These are phyloP conservation scores for Ilyonectria robusta DNA, from an alignment of 2,329 filamentous ascomycete genomes.

Conservation along the genomic window DNA sequence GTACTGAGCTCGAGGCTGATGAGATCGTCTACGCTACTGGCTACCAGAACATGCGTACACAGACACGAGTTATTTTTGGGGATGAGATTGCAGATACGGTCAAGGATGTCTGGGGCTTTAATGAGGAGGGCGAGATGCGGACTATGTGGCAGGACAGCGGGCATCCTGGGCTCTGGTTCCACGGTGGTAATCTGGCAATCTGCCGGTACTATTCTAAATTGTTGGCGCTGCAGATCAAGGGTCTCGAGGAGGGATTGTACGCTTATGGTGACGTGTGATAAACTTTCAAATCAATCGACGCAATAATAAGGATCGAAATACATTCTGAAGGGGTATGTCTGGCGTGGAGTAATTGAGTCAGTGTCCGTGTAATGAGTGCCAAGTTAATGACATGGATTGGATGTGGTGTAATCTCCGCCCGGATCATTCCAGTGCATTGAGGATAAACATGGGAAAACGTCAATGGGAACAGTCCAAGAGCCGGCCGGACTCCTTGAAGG, in stretches of 20 bases:
- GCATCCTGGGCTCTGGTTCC: slow-evolving; percentile 76
- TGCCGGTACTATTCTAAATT: slow-evolving; percentile 73
- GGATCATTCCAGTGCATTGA: too few species aligned
- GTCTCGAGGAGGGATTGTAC: slow-evolving; percentile 54
- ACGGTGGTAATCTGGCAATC: slow-evolving; percentile 74
- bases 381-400: too few species aligned
- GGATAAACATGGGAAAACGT: too few species aligned
- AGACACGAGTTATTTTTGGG: slow-evolving; percentile 73
- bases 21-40: slow-evolving; percentile 75
- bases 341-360: too few species aligned
- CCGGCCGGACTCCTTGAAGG: too few species aligned
- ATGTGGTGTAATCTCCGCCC: too few species aligned
- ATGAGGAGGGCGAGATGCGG: slow-evolving; percentile 68
- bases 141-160: slow-evolving; percentile 72
- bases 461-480: too few species aligned
- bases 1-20: slow-evolving; percentile 69
- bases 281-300: too few species aligned
- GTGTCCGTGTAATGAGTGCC: too few species aligned
- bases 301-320: too few species aligned
- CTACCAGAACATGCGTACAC: slow-evolving; percentile 77
- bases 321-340: too few species aligned
- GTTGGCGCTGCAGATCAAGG: slow-evolving; percentile 68
- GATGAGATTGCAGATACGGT: slow-evolving; percentile 71
- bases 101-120: slow-evolving; percentile 74
- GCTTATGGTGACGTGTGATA: too few species aligned